Conservation (phyloP, 2,329 filamentous ascomycete species). For the Penicillium occitanis region DNA sequence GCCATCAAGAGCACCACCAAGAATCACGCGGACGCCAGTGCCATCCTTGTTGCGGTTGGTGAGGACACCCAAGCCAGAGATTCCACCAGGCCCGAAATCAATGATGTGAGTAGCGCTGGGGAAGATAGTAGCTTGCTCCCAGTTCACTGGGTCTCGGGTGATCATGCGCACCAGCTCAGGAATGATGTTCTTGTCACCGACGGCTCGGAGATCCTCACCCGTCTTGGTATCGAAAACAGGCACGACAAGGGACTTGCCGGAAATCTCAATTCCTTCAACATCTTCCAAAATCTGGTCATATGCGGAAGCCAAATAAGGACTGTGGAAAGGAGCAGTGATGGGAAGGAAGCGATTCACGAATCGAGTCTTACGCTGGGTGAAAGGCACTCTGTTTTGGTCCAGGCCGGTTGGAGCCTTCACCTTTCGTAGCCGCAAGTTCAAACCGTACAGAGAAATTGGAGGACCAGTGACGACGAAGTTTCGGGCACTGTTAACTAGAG, state of each 20-base stretch:
- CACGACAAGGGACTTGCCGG: slow-evolving; percentile 71
- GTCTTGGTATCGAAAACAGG: slow-evolving; percentile 88
- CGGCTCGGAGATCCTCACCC: slow-evolving; percentile 75
- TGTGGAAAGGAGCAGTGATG: slow-evolving; percentile 98
- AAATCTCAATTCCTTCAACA: slow-evolving; percentile 76
- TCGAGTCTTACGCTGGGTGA: slow-evolving; percentile 92
- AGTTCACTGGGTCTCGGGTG: slow-evolving; percentile 89
- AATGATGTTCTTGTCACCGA: slow-evolving; percentile 74
- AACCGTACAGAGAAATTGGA: slow-evolving; percentile 91
- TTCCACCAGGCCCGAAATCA: slow-evolving; percentile 94
- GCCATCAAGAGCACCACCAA: slow-evolving; percentile 89
- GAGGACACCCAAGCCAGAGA: slow-evolving; percentile 90
- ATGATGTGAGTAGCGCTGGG: slow-evolving; percentile 87
- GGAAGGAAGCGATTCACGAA: slow-evolving; percentile 97
- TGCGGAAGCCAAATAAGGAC: slow-evolving; percentile 82
- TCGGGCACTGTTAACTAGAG: slow-evolving; percentile 91
- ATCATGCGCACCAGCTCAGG: slow-evolving; percentile 88
- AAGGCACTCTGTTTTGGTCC: slow-evolving; percentile 90
- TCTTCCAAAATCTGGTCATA: slow-evolving; percentile 82
- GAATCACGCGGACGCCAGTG: slow-evolving; percentile 91
- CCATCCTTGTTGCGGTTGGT: slow-evolving; percentile 99
- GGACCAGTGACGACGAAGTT: slow-evolving; percentile 97
- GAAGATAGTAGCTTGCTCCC: slow-evolving; percentile 93
- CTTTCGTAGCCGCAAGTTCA: slow-evolving; percentile 92
- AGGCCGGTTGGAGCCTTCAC: slow-evolving; percentile 97